Base-by-base conservation (phyloP, 2,329 filamentous ascomycete species). In the Diaporthe australafricana region DNA sequence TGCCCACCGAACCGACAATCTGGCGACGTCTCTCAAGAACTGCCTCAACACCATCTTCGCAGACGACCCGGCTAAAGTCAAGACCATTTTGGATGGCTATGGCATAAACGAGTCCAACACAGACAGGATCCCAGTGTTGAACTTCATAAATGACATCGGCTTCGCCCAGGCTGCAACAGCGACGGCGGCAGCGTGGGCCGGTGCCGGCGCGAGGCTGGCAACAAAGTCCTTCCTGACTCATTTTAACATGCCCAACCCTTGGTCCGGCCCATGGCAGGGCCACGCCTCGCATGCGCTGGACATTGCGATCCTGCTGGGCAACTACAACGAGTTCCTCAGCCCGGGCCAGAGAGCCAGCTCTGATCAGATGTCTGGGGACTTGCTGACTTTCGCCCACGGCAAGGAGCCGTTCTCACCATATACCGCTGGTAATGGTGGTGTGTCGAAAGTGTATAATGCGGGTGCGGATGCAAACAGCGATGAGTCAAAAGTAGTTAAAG, bases 171-270 rank as follows among this genome's bases (percentile, higher is more conserved):
- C 50, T 7, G 50, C 70, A 5, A 65, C 60, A 22, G 48, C 56
- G 3, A 60, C 70, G 8, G 72, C 62, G n/a, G 50, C 42, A 22
- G 72, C 69, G 3, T 73, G 42, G 42, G 69, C 72, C 11, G 56
- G 16, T 2, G 56, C 72, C 3, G 62, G 53, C 3, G 11, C 68
- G 22, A 57, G 52, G 22, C 55, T 73, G 7, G 62, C 40, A 0
- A 73, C 71, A 0, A 68, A 72, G 38, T 57, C 57, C 1, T 73
- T 70, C 68, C 68, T 76, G 11, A 35, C 42, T 68, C 81, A 82
- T 66, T 86, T 87, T 80, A 86, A 86, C 73, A 83, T 85, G 70
- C 81, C 79, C 0, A 87, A 87, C 71, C 83, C 84, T 0, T 87
- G 84, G 83, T 78, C 82, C 1, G 85, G 85, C 1, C 77, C 78